Percentiles rank a stretch among this genome's conserved stretches.
Conservation (phyloP, 306 rosid genomes). For the Vigna unguiculata region DNA sequence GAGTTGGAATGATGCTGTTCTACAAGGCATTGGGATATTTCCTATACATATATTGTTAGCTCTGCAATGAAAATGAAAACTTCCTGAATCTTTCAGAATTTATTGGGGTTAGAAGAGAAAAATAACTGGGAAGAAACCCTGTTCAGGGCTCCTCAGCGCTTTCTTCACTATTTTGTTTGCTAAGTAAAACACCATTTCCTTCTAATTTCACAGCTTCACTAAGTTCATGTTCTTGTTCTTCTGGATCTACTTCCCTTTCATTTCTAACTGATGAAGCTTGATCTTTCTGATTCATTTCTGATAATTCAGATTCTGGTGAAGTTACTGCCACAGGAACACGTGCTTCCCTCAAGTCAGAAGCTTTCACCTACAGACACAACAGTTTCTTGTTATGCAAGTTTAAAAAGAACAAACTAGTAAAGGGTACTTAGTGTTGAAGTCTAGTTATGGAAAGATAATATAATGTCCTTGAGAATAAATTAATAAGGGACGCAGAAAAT, state of each 20-base stretch:
- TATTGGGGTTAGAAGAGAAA: slow-evolving; percentile 50
- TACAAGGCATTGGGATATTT: slow-evolving; percentile 38
- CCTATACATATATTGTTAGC: slow-evolving; percentile 52
- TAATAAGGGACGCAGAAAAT: neutral
- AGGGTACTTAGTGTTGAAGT: slow-evolving; percentile 19
- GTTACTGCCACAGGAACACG: slow-evolving; percentile 43
- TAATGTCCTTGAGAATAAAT: neutral
- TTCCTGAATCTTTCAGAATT: slow-evolving; percentile 41
- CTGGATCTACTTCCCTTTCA: slow-evolving; percentile 52
- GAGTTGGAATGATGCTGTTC: slow-evolving; percentile 39
- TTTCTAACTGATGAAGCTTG: slow-evolving; percentile 44
- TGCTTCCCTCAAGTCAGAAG: slow-evolving; percentile 58
- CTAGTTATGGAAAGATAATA: neutral
- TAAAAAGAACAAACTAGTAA: slow-evolving; percentile 11
- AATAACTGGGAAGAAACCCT: slow-evolving; percentile 41
- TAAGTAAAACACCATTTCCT: slow-evolving; percentile 65
- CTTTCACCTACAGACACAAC: slow-evolving; percentile 64
- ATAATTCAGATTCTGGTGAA: slow-evolving; percentile 46
- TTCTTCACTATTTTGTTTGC: slow-evolving; percentile 56
- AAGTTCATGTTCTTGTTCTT: slow-evolving; percentile 46
- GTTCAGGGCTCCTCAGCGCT: slow-evolving; percentile 49
- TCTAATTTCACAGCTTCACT: slow-evolving; percentile 49
- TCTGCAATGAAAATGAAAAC: slow-evolving; percentile 40
- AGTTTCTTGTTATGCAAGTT: slow-evolving; percentile 36
- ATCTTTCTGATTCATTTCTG: slow-evolving; percentile 55